Evolutionary conservation across 2,329 filamentous ascomycete genomes (phyloP), one percentile per base, ranked within the genome.

Genomic region (Trichoderma afroharzianum): DNA sequence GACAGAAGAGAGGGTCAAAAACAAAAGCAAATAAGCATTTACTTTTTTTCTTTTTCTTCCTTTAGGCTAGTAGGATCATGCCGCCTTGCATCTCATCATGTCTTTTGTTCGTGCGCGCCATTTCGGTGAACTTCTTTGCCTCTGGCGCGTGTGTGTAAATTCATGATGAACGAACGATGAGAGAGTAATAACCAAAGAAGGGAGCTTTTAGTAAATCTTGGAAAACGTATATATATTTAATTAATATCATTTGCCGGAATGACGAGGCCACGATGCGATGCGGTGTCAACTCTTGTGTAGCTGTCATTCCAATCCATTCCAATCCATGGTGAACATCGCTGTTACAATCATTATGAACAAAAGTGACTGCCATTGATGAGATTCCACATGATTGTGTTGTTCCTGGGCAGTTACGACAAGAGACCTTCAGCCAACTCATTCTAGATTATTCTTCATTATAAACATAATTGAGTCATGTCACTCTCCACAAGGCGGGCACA

Each of bases 1-100:
- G 68, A 33, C 59, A 63, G 59, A 63, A 47, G 53, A 32, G 30
- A 47, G 4, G 18, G 18, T 33, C n/a, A 43, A 43, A 21, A 57
- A 30, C n/a, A 21, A 71, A 66, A 71, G 55, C 47, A 61, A 71
- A 59, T 59, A 39, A 66, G 61, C 61, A 71, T 58, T 24, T 59
- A 30, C 39, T 47, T 71, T 67, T 67, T 64, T 32, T 24, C 47
- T 63, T 30, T 43, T 26, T 59, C 14, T 36, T 26, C 59, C 6
- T 15, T 47, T 59, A 32, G 18, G 50, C 63, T 21, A 66, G 63
- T 66, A 58, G 53, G 63, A 68, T 58, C 15, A 68, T 58, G 63
- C 43, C 47, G 24, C 33, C 55, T 66, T 33, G 47, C 18, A 64
- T 36, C n/a, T 53, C 47, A 24, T 36, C n/a, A 50, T 66, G 21